Conservation (phyloP, 1,284 basidiomycete genomes). For the Puccinia brachypodii region DNA sequence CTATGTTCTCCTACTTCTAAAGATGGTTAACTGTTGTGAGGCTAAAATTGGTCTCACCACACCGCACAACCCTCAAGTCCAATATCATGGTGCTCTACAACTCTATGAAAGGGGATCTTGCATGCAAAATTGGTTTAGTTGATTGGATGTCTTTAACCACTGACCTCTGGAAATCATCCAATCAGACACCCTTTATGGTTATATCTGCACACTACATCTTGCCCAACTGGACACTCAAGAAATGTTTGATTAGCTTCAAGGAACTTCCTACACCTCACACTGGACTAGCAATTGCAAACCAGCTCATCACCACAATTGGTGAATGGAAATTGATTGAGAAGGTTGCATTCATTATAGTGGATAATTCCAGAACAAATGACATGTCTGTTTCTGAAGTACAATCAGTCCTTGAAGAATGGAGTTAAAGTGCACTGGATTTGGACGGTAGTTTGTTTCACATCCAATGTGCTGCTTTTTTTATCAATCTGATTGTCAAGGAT, state of each 20-base stretch:
- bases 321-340: not conserved
- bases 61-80: not conserved
- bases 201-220: not conserved
- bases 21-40: no score
- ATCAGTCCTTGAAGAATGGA: not conserved
- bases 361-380: not conserved
- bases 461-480: not conserved
- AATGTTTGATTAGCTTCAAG: not conserved
- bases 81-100: not conserved
- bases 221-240: not conserved
- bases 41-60: no score
- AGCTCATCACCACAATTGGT: not conserved
- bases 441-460: not conserved
- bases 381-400: not conserved
- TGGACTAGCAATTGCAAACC: not conserved
- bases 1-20: not conserved
- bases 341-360: not conserved
- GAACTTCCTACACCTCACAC: slow-evolving; percentile 2
- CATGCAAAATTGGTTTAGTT: not conserved
- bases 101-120: not conserved
- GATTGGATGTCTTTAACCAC: not conserved
- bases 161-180: not conserved
- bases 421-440: not conserved
- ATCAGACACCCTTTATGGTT: not conserved
- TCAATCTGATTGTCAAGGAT: not conserved